These are phyloP conservation scores for Condylostoma magnum DNA, from an alignment of 169 alveolate species.

Conservation along the genomic window DNA sequence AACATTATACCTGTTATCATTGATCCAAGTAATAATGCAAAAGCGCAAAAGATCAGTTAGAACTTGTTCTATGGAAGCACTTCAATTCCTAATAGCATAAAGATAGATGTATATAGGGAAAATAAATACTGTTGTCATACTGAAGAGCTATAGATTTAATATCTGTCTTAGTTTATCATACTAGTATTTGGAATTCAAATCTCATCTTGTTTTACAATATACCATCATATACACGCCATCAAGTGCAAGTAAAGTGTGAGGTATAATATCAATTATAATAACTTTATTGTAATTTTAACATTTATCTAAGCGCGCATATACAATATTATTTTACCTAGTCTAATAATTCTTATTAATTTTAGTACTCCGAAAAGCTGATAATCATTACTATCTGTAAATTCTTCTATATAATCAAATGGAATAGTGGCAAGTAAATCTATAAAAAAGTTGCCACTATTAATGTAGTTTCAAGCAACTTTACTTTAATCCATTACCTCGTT, in stretches of 20 bases:
- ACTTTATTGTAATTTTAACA: neutral
- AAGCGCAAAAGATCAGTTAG: neutral
- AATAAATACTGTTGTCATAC: neutral
- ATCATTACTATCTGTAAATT: too few species aligned
- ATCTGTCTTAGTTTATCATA: neutral
- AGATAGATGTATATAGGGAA: neutral
- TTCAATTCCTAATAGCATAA: neutral
- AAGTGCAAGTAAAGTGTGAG: constrained; percentile 11
- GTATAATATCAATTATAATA: neutral
- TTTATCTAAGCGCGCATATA: neutral
- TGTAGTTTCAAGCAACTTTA: constrained; percentile 23
- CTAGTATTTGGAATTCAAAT: neutral
- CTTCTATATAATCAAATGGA: constrained; percentile 36
- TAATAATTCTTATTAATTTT: constrained; percentile 7
- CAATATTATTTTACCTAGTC: neutral
- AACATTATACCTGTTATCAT: constrained; percentile 7
- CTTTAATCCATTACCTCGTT: constrained; percentile 19
- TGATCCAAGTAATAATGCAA: neutral
- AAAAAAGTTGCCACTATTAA: constrained; percentile 20
- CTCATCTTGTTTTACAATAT: neutral
- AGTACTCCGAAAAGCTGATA: neutral
- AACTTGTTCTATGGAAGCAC: neutral
- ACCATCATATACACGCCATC: constrained; percentile 13
- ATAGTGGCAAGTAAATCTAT: constrained; percentile 39
- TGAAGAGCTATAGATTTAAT: neutral